Evolutionary conservation across 192 early-diverging fungal species (phyloP).

Genomic region (Coemansia sp.): DNA sequence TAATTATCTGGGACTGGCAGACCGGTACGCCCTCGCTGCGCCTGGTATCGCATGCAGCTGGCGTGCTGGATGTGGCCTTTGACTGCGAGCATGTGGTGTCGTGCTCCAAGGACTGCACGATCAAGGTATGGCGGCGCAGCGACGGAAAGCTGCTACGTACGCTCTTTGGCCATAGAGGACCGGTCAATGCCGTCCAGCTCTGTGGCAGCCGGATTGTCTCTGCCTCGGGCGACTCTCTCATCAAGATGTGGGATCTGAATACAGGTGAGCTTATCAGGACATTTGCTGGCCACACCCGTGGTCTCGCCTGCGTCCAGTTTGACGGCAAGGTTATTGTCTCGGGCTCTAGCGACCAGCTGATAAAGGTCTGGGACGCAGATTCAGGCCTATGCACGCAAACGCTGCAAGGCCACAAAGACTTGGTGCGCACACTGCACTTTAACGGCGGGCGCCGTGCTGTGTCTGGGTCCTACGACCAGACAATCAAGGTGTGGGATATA

Average conservation of each 20-base stretch:
- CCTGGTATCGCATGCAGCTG: constrained; percentile 72
- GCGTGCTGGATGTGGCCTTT: constrained; percentile 88
- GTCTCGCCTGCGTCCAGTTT: constrained; percentile 83
- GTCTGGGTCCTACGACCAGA: constrained; percentile 90
- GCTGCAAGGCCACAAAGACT: constrained; percentile 64
- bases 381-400: constrained; percentile 64
- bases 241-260: constrained; percentile 77
- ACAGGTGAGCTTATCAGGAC: constrained; percentile 71
- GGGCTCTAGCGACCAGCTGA: constrained; percentile 78
- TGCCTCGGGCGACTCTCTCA: constrained; percentile 77
- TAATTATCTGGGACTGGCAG: constrained; percentile 82
- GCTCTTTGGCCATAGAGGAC: constrained; percentile 81
- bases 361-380: constrained; percentile 77
- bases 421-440: constrained; percentile 84
- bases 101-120: constrained; percentile 91
- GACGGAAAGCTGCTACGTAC: constrained; percentile 62
- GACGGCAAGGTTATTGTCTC: constrained; percentile 74
- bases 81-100: constrained; percentile 69
- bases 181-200: constrained; percentile 91
- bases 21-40: constrained; percentile 40
- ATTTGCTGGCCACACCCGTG: constrained; percentile 77
- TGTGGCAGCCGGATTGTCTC: constrained; percentile 68
- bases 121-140: constrained; percentile 81
- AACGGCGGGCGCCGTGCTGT: constrained; percentile 78
- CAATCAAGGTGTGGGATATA: constrained; percentile 93